phyloP scores from a whole-genome alignment of 179 eudicot species.

The Spergularia azorica region DNA sequence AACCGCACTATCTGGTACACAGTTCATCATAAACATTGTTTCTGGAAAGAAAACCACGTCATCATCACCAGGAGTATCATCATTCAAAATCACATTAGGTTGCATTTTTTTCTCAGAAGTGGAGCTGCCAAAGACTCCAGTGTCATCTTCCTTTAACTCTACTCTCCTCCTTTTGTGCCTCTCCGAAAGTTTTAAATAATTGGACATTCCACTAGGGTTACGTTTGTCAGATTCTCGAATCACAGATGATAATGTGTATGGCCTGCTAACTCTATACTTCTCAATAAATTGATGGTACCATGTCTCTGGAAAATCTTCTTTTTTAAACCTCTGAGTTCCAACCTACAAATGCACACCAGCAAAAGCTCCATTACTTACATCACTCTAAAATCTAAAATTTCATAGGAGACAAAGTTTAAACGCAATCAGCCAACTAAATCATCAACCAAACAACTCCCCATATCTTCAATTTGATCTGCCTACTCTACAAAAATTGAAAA shows the following conservation, averaged over 20 bases:
- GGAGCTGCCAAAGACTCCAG: conserved; percentile 44
- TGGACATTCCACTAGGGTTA: conserved; percentile 79
- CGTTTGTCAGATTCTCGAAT: conserved; percentile 73
- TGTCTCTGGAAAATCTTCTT: conserved; percentile 77
- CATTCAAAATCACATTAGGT: conserved; percentile 41
- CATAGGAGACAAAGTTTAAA: background rate
- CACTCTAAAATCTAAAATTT: background rate
- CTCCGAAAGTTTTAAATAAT: conserved; percentile 66
- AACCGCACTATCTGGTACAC: conserved; percentile 83
- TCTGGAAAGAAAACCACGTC: conserved; percentile 74
- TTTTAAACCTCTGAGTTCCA: conserved; percentile 63
- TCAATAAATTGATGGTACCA: conserved; percentile 88
- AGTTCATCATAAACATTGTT: conserved; percentile 73
- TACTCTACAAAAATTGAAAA: background rate
- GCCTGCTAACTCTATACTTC: conserved; percentile 61
- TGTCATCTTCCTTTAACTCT: conserved; percentile 59
- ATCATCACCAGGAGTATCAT: conserved; percentile 41
- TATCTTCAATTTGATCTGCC: background rate
- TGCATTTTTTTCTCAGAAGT: conserved; percentile 42
- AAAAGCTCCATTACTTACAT: background rate
- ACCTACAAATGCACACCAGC: conserved; percentile 38
- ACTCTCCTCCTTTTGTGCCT: conserved; percentile 78
- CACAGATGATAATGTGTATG: conserved; percentile 52
- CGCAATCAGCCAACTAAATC: background rate
- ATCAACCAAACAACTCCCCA: background rate